phyloP scores from a whole-genome alignment of 1,284 basidiomycete genomes.

The Tilletia walkeri region DNA sequence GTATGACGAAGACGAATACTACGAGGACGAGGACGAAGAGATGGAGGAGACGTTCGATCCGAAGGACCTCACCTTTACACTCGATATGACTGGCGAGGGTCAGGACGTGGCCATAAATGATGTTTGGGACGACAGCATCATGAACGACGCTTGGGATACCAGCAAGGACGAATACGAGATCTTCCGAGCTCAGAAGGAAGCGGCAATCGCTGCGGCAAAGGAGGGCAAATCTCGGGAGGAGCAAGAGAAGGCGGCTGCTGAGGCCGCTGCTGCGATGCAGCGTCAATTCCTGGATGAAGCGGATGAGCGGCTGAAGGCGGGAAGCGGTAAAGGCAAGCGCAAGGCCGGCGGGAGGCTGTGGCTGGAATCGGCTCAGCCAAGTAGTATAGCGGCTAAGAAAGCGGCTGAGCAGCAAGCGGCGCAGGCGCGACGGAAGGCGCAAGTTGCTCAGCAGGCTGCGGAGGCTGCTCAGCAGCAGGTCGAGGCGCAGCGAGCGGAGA shows the following conservation, averaged over 20 bases:
- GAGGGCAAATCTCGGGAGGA: neutral
- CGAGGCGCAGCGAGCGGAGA: neutral
- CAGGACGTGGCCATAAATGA: constrained; percentile 17
- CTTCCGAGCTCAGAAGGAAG: constrained; percentile 20
- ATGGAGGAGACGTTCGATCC: neutral
- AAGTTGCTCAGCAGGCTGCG: neutral
- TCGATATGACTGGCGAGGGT: neutral
- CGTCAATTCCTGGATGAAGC: neutral
- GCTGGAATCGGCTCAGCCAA: neutral
- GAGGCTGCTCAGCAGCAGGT: neutral
- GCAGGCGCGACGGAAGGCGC: neutral
- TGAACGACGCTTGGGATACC: constrained; percentile 28
- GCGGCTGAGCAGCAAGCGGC: neutral
- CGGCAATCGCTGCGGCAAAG: neutral
- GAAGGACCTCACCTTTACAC: neutral
- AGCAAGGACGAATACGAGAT: constrained; percentile 27
- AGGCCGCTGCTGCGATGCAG: neutral
- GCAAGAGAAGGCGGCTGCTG: constrained; percentile 8
- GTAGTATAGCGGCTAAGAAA: neutral
- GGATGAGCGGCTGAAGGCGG: neutral
- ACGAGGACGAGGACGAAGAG: neutral
- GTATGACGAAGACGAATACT: neutral
- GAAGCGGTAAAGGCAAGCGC: neutral
- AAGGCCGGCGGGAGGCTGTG: neutral
- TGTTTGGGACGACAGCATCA: constrained; percentile 31